Conservation (phyloP, 2,329 filamentous ascomycete genomes). For the Zasmidium citrigriseum region DNA sequence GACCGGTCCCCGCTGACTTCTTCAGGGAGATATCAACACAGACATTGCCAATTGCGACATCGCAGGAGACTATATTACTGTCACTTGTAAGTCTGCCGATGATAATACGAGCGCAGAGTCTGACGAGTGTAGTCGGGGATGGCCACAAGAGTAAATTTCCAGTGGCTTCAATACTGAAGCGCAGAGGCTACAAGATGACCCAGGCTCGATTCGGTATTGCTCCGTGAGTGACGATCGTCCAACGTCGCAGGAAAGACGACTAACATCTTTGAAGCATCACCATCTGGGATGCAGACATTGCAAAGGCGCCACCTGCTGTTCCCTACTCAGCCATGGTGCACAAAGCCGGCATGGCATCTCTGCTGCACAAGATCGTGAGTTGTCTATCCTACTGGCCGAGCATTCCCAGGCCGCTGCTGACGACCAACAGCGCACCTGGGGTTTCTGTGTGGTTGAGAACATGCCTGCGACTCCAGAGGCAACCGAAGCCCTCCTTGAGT, state of each 20-base stretch:
- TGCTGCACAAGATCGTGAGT: conserved; percentile 28
- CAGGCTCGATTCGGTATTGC: conserved; percentile 22
- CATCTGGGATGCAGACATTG: conserved; percentile 30
- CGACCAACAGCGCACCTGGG: conserved; percentile 60
- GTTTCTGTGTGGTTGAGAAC: conserved; percentile 75
- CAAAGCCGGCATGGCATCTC: conserved; percentile 25
- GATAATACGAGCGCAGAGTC: background rate
- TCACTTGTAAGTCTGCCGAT: conserved; percentile 21
- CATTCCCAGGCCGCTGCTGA: conserved; percentile 1
- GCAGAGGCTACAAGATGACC: conserved; percentile 11
- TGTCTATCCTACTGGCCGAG: background rate
- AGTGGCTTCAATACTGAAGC: conserved; percentile 9
- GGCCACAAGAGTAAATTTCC: conserved; percentile 24
- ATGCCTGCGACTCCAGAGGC: conserved; percentile 69
- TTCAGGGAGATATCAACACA: conserved; percentile 15
- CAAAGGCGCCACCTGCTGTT: conserved; percentile 27
- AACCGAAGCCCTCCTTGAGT: conserved; percentile 73
- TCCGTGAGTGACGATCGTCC: conserved; percentile 3
- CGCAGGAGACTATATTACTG: conserved; percentile 9
- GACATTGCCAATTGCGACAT: conserved; percentile 17
- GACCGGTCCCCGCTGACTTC: too few species aligned
- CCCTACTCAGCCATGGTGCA: conserved; percentile 20
- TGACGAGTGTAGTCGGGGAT: conserved; percentile 21
- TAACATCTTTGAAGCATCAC: conserved; percentile 12
- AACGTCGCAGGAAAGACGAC: background rate